These are phyloP conservation scores for Wallacemonas sp. DNA, from an alignment of 208 protist genomes.

Conservation along the genomic window DNA sequence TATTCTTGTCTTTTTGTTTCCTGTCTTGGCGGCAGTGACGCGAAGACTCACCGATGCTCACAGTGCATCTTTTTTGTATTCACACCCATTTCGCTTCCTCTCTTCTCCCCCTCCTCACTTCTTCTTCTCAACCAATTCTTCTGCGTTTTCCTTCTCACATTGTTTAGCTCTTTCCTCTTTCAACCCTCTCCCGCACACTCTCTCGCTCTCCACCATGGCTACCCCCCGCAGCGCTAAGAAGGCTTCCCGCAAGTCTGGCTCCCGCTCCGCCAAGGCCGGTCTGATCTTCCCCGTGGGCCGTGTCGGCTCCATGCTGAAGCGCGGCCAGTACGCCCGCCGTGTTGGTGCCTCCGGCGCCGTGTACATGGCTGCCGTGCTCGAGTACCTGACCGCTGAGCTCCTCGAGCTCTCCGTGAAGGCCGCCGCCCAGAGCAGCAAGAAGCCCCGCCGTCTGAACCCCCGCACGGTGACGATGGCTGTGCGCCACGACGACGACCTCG, in stretches of 20 bases:
- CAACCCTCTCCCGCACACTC: neutral
- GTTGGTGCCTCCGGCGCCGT: conserved; percentile 97
- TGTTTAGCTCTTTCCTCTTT: conserved; percentile 5
- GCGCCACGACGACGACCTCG: conserved; percentile 83
- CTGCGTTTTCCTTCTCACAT: too few species aligned
- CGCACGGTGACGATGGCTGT: conserved; percentile 77
- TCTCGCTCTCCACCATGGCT: conserved; percentile 35
- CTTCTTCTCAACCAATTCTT: neutral
- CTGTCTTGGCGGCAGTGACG: too few species aligned
- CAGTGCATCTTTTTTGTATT: neutral
- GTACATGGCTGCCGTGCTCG: conserved; percentile 98
- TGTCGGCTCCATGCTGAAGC: conserved; percentile 95
- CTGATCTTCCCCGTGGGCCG: conserved; percentile 99
- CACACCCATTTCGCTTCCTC: neutral
- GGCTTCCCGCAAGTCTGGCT: conserved; percentile 70
- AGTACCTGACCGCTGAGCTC: conserved; percentile 95
- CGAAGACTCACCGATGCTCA: too few species aligned
- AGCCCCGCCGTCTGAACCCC: conserved; percentile 68
- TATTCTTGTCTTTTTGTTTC: neutral
- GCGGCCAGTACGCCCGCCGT: conserved; percentile 96
- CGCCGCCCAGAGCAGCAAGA: conserved; percentile 64
- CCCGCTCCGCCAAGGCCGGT: conserved; percentile 95
- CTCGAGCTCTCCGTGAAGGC: conserved; percentile 86
- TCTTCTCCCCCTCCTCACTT: conserved; percentile 9
- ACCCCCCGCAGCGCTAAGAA: conserved; percentile 77